A percentile compares a stretch with the other conserved stretches of the same genome.
These are phyloP conservation scores for Delitschia confertaspora DNA, from an alignment of 495 filamentous ascomycete species.

Conservation along the genomic window DNA sequence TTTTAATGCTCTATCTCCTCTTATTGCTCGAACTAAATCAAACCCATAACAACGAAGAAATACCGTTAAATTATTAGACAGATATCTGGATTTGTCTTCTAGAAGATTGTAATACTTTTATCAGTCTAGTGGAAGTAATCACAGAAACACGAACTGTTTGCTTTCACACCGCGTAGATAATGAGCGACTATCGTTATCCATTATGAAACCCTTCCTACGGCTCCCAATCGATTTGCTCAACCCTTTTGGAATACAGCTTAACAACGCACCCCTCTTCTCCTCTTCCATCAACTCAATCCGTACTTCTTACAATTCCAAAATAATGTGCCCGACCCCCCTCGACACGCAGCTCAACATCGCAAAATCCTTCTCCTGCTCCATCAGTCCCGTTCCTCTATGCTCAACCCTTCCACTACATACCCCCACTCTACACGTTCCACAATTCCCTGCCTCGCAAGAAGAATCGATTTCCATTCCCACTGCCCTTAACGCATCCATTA, in stretches of 20 bases:
- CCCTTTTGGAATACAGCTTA: constrained; percentile 35
- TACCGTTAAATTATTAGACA: too few relatives aligned
- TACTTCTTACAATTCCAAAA: constrained; percentile 28
- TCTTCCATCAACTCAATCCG: constrained; percentile 39
- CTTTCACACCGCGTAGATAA: too few relatives aligned
- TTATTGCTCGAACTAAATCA: too few relatives aligned
- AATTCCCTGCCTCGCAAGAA: constrained; percentile 51
- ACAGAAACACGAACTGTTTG: too few relatives aligned
- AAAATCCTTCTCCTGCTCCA: constrained; percentile 39
- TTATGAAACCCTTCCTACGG: too few relatives aligned
- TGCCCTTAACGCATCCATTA: constrained; percentile 38
- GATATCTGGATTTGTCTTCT: too few relatives aligned
- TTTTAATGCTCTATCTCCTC: too few relatives aligned
- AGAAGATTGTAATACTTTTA: too few relatives aligned
- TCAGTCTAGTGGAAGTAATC: too few relatives aligned
- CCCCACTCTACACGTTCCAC: constrained; percentile 47
- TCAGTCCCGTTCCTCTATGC: constrained; percentile 43
- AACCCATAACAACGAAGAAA: too few relatives aligned
- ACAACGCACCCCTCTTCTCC: constrained; percentile 39
- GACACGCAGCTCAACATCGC: constrained; percentile 38
- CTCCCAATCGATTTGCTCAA: too few relatives aligned
- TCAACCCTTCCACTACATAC: constrained; percentile 44
- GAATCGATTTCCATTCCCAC: constrained; percentile 41
- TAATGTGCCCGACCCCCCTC: constrained; percentile 35
- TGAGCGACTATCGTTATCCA: too few relatives aligned